Conservation (phyloP, 139 green algal genomes). For the Eudorina sp. region DNA sequence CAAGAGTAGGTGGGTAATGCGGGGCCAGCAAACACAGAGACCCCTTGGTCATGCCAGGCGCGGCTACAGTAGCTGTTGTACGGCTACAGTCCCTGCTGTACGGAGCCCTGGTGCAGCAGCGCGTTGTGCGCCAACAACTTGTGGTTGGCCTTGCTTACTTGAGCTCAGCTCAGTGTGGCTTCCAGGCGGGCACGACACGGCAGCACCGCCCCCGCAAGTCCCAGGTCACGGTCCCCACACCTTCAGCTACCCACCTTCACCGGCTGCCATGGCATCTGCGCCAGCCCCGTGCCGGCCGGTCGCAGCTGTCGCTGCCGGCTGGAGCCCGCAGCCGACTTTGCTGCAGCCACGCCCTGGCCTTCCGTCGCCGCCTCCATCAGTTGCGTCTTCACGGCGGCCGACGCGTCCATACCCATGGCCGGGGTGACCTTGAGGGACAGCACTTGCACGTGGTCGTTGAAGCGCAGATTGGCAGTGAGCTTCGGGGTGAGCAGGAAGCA, state of each 20-base stretch:
- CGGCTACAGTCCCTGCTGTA: neutral
- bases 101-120: no score
- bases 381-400: neutral
- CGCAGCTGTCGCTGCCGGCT: neutral
- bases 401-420: neutral
- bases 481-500: slow-evolving; percentile 99
- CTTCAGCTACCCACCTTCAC: slow-evolving; percentile 8
- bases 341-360: neutral
- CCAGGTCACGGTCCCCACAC: neutral
- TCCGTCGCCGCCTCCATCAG: neutral
- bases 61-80: neutral
- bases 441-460: slow-evolving; percentile 53
- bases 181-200: neutral
- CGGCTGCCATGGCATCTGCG: neutral
- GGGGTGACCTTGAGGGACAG: neutral
- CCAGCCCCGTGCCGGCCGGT: neutral
- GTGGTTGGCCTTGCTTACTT: no score
- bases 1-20: no score
- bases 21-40: no score
- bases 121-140: no score
- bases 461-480: slow-evolving; percentile 93
- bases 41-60: no score
- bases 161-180: neutral
- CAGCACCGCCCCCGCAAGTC: neutral
- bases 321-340: neutral